Evolutionary conservation across 192 early-diverging fungal genomes (phyloP).

Genomic region (Geosiphon pyriformis): DNA sequence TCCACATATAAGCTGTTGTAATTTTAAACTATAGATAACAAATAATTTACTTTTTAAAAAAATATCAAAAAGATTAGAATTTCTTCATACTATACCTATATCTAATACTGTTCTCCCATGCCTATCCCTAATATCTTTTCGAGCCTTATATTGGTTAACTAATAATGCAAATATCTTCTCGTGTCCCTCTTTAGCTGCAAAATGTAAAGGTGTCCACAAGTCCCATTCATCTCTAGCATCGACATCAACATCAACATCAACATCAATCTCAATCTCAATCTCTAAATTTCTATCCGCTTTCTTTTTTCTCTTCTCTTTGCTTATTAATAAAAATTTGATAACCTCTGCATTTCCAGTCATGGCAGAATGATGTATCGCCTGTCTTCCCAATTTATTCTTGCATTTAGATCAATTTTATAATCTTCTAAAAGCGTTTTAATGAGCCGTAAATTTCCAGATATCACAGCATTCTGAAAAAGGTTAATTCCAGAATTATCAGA

Average conservation of each 20-base stretch:
- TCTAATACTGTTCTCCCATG: constrained; percentile 30
- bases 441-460: constrained; percentile 26
- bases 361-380: constrained; percentile 36
- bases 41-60: no score
- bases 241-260: no score
- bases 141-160: constrained; percentile 12
- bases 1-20: no score
- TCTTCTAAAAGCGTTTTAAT: constrained; percentile 23
- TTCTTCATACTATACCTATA: no score
- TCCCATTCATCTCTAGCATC: constrained; percentile 37
- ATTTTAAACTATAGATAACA: no score
- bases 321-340: constrained; percentile 14
- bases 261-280: no score
- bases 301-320: not conserved
- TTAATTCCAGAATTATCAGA: constrained; percentile 34
- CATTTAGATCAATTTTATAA: constrained; percentile 21
- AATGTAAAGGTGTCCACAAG: constrained; percentile 38
- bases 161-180: constrained; percentile 22
- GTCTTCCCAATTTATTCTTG: constrained; percentile 31
- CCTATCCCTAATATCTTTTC: constrained; percentile 26
- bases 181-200: constrained; percentile 34
- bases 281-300: no score
- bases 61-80: no score
- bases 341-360: constrained; percentile 31
- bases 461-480: constrained; percentile 32